These are phyloP conservation scores for Mycena epipterygia DNA, from an alignment of 768 basidiomycete species.

Conservation along the genomic window DNA sequence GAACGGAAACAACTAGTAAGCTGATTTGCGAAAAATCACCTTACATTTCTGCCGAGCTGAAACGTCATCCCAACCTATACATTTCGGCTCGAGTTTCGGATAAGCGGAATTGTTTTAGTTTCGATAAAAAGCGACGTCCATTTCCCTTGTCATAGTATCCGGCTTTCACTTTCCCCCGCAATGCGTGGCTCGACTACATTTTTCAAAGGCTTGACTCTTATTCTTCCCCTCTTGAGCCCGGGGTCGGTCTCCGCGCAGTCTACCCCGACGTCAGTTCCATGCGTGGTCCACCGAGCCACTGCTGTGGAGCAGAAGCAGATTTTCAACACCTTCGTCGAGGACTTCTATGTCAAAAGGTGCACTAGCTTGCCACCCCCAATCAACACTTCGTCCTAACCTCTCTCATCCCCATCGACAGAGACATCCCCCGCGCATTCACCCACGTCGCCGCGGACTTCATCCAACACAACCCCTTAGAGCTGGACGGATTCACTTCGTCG, in stretches of 20 bases:
- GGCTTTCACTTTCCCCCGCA: conserved; percentile 6
- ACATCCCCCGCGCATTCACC: conserved; percentile 16
- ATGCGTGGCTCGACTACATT: conserved; percentile 14
- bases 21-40: conserved; percentile 13
- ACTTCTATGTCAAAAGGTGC: conserved; percentile 22
- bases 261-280: conserved; percentile 14
- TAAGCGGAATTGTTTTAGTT: conserved; percentile 8
- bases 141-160: not conserved
- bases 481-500: conserved; percentile 18
- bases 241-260: conserved; percentile 13
- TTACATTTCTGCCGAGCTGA: conserved; percentile 13
- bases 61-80: conserved; percentile 1
- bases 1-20: not conserved
- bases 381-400: conserved; percentile 17
- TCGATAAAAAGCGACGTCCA: conserved; percentile 14
- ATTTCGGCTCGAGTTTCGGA: not conserved
- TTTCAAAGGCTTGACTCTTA: conserved; percentile 21
- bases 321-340: conserved; percentile 21
- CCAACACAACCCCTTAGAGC: conserved; percentile 22
- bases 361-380: conserved; percentile 17
- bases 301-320: conserved; percentile 17
- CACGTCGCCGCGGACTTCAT: conserved; percentile 19
- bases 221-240: conserved; percentile 15
- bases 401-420: conserved; percentile 18
- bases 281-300: conserved; percentile 11